These are phyloP conservation scores for Debaryomyces robertsiae DNA, from an alignment of 1,139 yeast genomes.

Conservation along the genomic window DNA sequence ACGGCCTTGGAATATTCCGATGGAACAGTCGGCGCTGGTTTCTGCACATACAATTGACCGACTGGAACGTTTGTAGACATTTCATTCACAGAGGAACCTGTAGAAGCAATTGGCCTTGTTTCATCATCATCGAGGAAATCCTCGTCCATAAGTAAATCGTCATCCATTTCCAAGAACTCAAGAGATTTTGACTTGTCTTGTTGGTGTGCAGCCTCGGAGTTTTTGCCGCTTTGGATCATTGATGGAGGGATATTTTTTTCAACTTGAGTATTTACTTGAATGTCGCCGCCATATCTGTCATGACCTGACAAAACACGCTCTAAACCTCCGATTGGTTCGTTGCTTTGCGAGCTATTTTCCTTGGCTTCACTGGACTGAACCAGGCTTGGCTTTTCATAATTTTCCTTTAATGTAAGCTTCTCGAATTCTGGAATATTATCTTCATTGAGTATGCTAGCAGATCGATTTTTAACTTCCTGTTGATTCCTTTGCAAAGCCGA, in stretches of 20 bases:
- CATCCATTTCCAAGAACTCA: conserved; percentile 51
- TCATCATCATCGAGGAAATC: conserved; percentile 21
- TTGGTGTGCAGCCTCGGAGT: background rate
- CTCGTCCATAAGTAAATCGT: conserved; percentile 47
- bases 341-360: background rate
- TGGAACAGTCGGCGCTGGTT: background rate
- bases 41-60: background rate
- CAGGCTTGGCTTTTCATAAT: background rate
- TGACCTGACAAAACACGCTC: conserved; percentile 2
- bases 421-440: no score
- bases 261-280: background rate
- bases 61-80: conserved; percentile 2
- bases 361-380: background rate
- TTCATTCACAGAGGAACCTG: conserved; percentile 2
- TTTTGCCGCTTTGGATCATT: background rate
- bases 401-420: conserved; percentile 1
- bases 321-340: background rate
- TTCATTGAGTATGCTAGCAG: no score
- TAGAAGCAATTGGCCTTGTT: conserved; percentile 16
- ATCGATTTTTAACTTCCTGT: no score
- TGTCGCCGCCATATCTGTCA: background rate
- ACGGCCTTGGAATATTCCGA: conserved; percentile 11
- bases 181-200: conserved; percentile 17
- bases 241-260: background rate
- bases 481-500: no score